phyloP scores from a whole-genome alignment of 1,284 basidiomycete species.

The Irpex sp. region DNA sequence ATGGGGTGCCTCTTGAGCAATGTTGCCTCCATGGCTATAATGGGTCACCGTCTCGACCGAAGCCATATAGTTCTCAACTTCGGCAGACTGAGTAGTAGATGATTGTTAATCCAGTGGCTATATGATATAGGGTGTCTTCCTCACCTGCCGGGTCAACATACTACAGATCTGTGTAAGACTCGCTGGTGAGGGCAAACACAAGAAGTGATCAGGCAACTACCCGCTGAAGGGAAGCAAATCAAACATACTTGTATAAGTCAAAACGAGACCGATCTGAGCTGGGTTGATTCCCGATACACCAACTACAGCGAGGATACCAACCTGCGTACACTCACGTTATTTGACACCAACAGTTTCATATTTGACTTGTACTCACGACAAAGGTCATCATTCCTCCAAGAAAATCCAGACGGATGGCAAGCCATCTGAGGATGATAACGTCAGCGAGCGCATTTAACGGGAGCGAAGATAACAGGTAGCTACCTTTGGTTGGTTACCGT shows the following conservation, averaged over 20 bases:
- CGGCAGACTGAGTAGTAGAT: constrained; percentile 29
- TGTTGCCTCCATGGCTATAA: constrained; percentile 49
- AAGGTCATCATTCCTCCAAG: constrained; percentile 65
- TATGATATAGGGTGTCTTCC: not conserved
- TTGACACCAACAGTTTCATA: too few relatives aligned
- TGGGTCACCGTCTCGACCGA: constrained; percentile 64
- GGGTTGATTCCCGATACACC: constrained; percentile 53
- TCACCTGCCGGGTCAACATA: constrained; percentile 44
- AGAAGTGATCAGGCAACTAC: not conserved
- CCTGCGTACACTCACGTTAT: constrained; percentile 23
- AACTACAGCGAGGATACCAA: constrained; percentile 46
- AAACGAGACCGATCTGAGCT: constrained; percentile 65
- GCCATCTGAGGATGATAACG: constrained; percentile 44
- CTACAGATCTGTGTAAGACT: constrained; percentile 52
- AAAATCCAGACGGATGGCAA: constrained; percentile 75
- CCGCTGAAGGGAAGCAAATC: not conserved
- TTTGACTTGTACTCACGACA: constrained; percentile 37
- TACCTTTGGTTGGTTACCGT: constrained; percentile 60
- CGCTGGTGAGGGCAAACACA: constrained; percentile 25
- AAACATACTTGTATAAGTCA: constrained; percentile 58
- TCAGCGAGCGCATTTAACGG: not conserved
- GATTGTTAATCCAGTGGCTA: not conserved
- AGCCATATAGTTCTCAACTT: constrained; percentile 62
- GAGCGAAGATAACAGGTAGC: constrained; percentile 8
- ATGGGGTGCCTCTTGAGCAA: constrained; percentile 63